Evolutionary conservation across 768 basidiomycete genomes (phyloP).

Genomic region (Coprinellus aureogranulatus): DNA sequence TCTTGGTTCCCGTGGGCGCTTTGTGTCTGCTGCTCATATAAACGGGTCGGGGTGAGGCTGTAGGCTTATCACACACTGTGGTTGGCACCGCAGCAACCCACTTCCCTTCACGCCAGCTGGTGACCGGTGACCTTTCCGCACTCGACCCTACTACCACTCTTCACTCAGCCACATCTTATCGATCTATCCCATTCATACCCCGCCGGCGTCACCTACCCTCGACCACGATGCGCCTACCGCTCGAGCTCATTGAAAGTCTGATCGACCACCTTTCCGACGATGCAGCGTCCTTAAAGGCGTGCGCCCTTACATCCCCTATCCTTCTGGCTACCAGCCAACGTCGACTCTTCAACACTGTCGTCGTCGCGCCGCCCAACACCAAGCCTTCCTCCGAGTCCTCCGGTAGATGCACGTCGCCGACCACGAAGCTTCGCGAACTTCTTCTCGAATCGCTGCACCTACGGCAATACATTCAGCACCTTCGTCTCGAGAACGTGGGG

Average conservation of each 20-base stretch:
- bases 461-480: background rate
- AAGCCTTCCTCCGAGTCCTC: background rate
- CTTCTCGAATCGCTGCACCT: background rate
- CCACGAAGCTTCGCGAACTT: background rate
- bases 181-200: background rate
- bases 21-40: too few species aligned
- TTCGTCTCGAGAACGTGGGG: background rate
- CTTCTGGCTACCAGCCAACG: background rate
- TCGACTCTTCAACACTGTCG: background rate
- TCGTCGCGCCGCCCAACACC: background rate
- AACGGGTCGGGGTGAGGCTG: too few species aligned
- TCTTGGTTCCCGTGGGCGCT: too few species aligned
- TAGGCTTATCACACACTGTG: too few species aligned
- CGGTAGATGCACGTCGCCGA: background rate
- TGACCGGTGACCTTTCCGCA: background rate
- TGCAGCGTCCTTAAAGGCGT: background rate
- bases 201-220: background rate
- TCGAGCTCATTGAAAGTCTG: background rate
- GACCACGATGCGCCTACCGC: background rate
- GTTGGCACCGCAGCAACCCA: too few species aligned
- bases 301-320: background rate
- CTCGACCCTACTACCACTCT: background rate
- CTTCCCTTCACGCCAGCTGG: too few species aligned
- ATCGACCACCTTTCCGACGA: conserved; percentile 1
- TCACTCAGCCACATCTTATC: too few species aligned